phyloP scores from a whole-genome alignment of 257 asterid species.

The Marsdenia floribunda region DNA sequence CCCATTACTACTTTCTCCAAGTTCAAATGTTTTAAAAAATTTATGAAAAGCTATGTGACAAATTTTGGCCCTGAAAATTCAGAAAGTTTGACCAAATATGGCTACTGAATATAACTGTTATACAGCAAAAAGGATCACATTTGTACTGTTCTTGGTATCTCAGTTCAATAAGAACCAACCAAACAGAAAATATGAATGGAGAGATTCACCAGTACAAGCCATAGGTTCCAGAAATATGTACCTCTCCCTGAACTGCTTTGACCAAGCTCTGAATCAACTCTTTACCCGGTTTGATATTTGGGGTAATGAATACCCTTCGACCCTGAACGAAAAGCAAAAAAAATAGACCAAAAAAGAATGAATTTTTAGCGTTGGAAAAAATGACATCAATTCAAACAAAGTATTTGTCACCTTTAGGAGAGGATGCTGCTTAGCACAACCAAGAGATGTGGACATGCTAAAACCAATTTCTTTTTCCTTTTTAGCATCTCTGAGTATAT shows the following conservation, averaged over 20 bases:
- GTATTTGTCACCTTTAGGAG: conserved; percentile 51
- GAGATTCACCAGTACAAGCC: conserved; percentile 4
- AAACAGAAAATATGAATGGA: background rate
- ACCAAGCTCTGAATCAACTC: conserved; percentile 53
- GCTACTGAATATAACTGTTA: background rate
- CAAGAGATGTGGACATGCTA: conserved; percentile 55
- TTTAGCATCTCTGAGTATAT: conserved; percentile 68
- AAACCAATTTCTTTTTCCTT: conserved; percentile 76
- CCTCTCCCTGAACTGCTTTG: conserved; percentile 69
- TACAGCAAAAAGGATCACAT: background rate
- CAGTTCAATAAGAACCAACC: background rate
- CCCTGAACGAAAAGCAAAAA: conserved; percentile 38
- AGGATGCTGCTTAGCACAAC: conserved; percentile 50
- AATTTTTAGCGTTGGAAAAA: conserved; percentile 6
- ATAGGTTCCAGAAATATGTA: conserved; percentile 18
- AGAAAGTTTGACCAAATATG: background rate
- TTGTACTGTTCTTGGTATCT: background rate
- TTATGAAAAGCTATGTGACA: background rate
- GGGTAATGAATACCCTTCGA: conserved; percentile 52
- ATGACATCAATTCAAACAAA: conserved; percentile 6
- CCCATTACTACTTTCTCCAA: background rate
- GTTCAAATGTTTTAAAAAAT: background rate
- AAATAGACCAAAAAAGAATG: conserved; percentile 12
- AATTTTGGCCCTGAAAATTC: background rate
- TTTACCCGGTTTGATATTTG: conserved; percentile 50